Percentiles rank a stretch among this genome's conserved stretches.
These are phyloP conservation scores for Wickerhamiella alocasiicola DNA, from an alignment of 805 yeast species.

Conservation along the genomic window DNA sequence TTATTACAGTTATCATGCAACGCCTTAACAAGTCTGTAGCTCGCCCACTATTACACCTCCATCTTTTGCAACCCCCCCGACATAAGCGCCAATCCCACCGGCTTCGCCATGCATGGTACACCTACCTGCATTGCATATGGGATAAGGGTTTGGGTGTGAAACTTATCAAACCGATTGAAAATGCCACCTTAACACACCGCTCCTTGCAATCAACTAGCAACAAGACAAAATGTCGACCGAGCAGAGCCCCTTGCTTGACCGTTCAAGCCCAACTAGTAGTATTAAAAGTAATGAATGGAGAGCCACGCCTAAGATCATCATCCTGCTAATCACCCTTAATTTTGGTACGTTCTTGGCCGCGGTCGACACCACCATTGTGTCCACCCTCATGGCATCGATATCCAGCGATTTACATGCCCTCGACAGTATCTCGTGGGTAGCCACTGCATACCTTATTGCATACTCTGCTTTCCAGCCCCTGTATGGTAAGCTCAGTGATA, in stretches of 20 bases:
- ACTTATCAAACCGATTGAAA: too few relatives aligned
- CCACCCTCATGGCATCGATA: slow-evolving; percentile 45
- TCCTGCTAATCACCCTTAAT: slow-evolving; percentile 18
- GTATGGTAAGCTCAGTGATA: slow-evolving; percentile 58
- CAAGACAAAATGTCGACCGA: slow-evolving; percentile 19
- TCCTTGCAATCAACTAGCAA: too few relatives aligned
- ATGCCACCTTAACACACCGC: too few relatives aligned
- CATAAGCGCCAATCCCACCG: too few relatives aligned
- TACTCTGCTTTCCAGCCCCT: slow-evolving; percentile 65
- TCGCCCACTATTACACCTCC: too few relatives aligned
- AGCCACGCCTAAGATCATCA: slow-evolving; percentile 1
- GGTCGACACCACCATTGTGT: slow-evolving; percentile 47
- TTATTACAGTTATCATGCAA: too few relatives aligned
- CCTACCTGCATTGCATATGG: too few relatives aligned
- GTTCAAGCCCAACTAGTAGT: not conserved
- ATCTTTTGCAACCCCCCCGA: too few relatives aligned
- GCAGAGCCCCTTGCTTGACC: slow-evolving; percentile 1
- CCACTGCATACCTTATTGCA: slow-evolving; percentile 56
- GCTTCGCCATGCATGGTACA: too few relatives aligned
- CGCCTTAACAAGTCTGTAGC: too few relatives aligned
- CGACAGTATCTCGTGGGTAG: slow-evolving; percentile 51
- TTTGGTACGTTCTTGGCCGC: slow-evolving; percentile 36
- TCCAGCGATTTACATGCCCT: slow-evolving; percentile 47
- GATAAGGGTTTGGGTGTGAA: too few relatives aligned
- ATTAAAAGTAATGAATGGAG: not conserved